Conservation (phyloP, 1,284 basidiomycete genomes). For the Moesziomyces parantarcticus region DNA sequence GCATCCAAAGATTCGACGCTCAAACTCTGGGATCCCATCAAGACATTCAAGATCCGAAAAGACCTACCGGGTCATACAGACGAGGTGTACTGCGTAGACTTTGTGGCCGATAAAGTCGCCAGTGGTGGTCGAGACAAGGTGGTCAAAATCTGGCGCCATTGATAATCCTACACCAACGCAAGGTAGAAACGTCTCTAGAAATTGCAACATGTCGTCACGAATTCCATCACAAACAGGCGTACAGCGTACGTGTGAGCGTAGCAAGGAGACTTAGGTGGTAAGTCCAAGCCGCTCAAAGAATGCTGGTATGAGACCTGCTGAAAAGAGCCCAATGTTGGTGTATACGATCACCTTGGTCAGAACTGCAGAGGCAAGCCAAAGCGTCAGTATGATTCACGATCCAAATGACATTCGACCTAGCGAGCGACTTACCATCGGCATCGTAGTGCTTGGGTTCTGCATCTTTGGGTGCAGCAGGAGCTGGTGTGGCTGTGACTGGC, state of each 20-base stretch:
- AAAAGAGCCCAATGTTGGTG: conserved; percentile 80
- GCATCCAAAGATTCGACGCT: conserved; percentile 95
- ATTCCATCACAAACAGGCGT: no score
- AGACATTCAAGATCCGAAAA: conserved; percentile 79
- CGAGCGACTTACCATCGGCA: conserved; percentile 73
- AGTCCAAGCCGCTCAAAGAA: conserved; percentile 49
- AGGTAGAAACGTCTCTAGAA: no score
- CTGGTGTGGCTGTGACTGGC: conserved; percentile 24
- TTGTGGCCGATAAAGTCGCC: conserved; percentile 88
- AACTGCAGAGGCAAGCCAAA: conserved; percentile 62
- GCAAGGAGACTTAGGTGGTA: not conserved
- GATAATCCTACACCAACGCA: no score
- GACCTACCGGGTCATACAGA: conserved; percentile 96
- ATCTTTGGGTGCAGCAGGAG: conserved; percentile 1
- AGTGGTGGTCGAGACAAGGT: conserved; percentile 82
- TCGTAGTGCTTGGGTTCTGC: conserved; percentile 78
- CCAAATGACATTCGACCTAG: no score
- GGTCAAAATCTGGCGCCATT: conserved; percentile 71
- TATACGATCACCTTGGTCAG: conserved; percentile 92
- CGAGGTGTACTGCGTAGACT: conserved; percentile 92
- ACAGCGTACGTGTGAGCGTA: no score
- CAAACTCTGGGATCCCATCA: conserved; percentile 64
- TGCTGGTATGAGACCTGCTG: conserved; percentile 45
- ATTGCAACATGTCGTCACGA: no score
- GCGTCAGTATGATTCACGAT: no score